Evolutionary conservation across 257 asterid species (phyloP), one percentile per base, ranked within the genome.

Genomic region (Orobanche coerulescens): DNA sequence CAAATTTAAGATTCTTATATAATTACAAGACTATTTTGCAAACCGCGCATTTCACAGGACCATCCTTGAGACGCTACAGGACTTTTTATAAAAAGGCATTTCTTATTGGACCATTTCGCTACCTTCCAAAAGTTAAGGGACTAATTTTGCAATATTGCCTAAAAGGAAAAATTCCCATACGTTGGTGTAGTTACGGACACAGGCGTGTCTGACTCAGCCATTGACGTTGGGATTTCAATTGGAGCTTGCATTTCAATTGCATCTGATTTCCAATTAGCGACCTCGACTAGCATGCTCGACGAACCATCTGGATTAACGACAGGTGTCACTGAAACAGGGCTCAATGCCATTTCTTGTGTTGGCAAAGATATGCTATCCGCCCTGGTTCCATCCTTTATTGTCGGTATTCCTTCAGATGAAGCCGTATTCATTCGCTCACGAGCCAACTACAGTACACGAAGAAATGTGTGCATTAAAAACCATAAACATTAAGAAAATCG

Each of bases 281-380:
- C 71, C 50, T 83, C 86, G 14, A 40, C 73, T 33, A 76, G 79
- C 64, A 64, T 61, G 75, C 69, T 51, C 48, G 94, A 70, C 61
- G 80, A 54, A 60, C 64, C 83, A 19, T 75, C 85, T 19, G 75
- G 71, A 59, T 67, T 67, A 73, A 53, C 82, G 43, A 69, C 74
- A 56, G 82, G 81, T 66, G 81, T 75, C 71, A 62, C 83, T 11
- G 83, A 70, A 73, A 64, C 65, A 61, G 94, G 91, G 74, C 88
- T 90, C 52, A 90, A 53, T 61, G 44, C 76, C 26, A 67, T 75
- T 15, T 71, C 73, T 62, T 74, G 83, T 66, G 70, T 69, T 6
- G 51, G 22, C 19, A 58, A 64, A 47, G 75, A 70, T 71, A 79
- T 66, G 55, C 73, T 71, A 49, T 79, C 78, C 46, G 66, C 65